Conservation (phyloP, 495 filamentous ascomycete genomes). For the Entonaema liquescens region DNA sequence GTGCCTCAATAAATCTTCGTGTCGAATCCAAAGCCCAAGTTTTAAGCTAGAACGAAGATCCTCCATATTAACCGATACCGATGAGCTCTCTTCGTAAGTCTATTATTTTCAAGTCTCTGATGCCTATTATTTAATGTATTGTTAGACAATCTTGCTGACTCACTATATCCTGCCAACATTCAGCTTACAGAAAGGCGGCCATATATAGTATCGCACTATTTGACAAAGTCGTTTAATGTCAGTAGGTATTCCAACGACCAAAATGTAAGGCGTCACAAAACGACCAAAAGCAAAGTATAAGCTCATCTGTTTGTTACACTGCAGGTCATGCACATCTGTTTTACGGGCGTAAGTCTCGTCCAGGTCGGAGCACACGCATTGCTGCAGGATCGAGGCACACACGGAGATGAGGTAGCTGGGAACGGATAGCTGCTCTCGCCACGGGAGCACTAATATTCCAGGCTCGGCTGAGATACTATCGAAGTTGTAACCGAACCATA, state of each 20-base stretch:
- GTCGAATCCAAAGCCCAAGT: conserved; percentile 6
- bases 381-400: conserved; percentile 50
- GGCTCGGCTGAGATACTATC: background rate
- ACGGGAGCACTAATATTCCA: conserved; percentile 16
- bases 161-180: background rate
- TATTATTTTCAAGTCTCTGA: background rate
- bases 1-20: conserved; percentile 10
- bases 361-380: conserved; percentile 45
- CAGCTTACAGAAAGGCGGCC: background rate
- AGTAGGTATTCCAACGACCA: conserved; percentile 3
- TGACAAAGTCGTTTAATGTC: background rate
- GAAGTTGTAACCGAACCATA: background rate
- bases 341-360: conserved; percentile 47
- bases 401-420: conserved; percentile 49
- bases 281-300: conserved; percentile 20
- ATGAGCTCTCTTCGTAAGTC: background rate
- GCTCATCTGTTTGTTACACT: conserved; percentile 36
- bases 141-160: background rate
- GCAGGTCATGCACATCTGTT: conserved; percentile 37
- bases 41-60: background rate
- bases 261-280: conserved; percentile 19
- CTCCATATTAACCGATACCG: background rate
- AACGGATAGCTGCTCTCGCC: conserved; percentile 46
- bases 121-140: background rate
- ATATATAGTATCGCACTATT: background rate